Base-by-base conservation (phyloP, 768 basidiomycete species). In the Chlorophyllum brunneum region DNA sequence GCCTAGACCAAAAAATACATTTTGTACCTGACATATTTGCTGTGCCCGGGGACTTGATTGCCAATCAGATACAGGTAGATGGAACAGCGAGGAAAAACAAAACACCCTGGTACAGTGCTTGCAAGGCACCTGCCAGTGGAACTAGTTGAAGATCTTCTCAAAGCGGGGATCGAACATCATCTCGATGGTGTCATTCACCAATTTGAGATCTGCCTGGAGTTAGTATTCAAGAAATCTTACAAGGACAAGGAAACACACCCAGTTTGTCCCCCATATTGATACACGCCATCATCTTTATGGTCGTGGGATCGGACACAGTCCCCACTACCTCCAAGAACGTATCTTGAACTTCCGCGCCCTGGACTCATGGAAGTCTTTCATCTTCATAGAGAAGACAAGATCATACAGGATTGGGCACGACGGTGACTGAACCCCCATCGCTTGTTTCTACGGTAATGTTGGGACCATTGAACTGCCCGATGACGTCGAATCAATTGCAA, bases 281-380 rank as follows among this genome's bases (percentile, higher is more conserved):
- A 48, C 69, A 70, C 1, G 65, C 68, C 59, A 83, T 58, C 65
- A 83, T 75, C 61, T 80, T 81, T 58, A 92, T 66, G 2, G 76
- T 79, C 13, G 79, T 72, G 22, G 80, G 70, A 54, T 81, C 72
- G 20, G 72, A 51, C 18, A 82, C 87, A 4, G 63, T 75, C 5
- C 87, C 88, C 24, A 91, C 75, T 47, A 91, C 69, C 63, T 92
- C 89, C 40, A 86, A 69, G 56, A 69, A 88, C 2, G 77, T 68
- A 46, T 80, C 81, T 1, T 67, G 66, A 46, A 84, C 67, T 40
- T 72, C 65, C 22, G 72, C 62, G 52, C 71, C 74, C 76, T 80
- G 47, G 37, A 51, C 24, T 26, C 16, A 48, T 15, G 16, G 10
- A 13, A 24, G 6, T 20, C 20, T 42, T 18, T 16, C 33, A 51